These are phyloP conservation scores for Pichia sp. DNA, from an alignment of 1,139 yeast genomes.

Conservation along the genomic window DNA sequence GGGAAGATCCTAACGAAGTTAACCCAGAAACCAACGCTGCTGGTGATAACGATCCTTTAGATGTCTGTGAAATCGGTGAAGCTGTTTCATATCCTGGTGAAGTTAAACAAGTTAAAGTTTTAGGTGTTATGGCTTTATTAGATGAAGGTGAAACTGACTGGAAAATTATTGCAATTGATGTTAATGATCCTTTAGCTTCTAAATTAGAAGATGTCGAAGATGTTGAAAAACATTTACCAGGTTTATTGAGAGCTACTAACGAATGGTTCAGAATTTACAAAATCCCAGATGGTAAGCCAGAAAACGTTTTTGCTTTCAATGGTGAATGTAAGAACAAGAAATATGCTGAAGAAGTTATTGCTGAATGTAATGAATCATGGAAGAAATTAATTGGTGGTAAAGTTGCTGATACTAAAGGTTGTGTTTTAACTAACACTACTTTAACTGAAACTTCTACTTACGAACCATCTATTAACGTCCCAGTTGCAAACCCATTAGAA, in stretches of 20 bases:
- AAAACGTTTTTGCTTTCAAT: conserved; percentile 77
- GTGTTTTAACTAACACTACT: conserved; percentile 69
- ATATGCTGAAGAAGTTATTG: conserved; percentile 66
- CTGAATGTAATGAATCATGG: conserved; percentile 74
- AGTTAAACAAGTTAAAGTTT: conserved; percentile 72
- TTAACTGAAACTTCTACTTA: conserved; percentile 51
- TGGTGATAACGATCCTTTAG: conserved; percentile 90
- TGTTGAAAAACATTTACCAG: conserved; percentile 71
- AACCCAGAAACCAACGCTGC: conserved; percentile 75
- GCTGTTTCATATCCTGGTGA: conserved; percentile 66
- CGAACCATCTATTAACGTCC: conserved; percentile 50
- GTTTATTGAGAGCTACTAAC: conserved; percentile 72
- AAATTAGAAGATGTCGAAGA: conserved; percentile 71
- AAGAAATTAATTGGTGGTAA: conserved; percentile 50
- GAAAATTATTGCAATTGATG: conserved; percentile 78
- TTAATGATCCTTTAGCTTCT: conserved; percentile 68
- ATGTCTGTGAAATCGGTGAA: conserved; percentile 85
- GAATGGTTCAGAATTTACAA: conserved; percentile 92
- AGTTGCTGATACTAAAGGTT: conserved; percentile 40
- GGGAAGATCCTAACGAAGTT: conserved; percentile 76
- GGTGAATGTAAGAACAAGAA: conserved; percentile 71
- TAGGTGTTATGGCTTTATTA: conserved; percentile 80
- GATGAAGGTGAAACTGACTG: conserved; percentile 95
- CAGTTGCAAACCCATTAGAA: conserved; percentile 62
- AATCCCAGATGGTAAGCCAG: conserved; percentile 86